phyloP scores from a whole-genome alignment of 78 protist genomes.

The Dictyostelium capitatum region DNA sequence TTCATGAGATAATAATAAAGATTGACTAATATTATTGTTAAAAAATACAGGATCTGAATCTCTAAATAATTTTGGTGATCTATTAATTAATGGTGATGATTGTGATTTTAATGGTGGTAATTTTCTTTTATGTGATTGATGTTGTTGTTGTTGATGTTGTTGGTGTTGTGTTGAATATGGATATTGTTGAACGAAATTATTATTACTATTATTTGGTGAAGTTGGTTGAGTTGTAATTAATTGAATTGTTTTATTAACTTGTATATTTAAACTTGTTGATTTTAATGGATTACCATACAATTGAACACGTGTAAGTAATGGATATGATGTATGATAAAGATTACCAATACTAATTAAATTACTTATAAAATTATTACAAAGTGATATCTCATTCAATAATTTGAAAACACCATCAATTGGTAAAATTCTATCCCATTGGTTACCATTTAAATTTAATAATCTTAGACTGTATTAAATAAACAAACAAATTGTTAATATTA shows the following conservation, averaged over 20 bases:
- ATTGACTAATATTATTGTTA: constrained; percentile 14
- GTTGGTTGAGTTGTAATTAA: constrained; percentile 39
- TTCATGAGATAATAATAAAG: not conserved
- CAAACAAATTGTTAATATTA: no score
- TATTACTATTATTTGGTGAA: not conserved
- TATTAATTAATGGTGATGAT: not conserved
- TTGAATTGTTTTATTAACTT: constrained; percentile 56
- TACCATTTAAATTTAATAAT: constrained; percentile 60
- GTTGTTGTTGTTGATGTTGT: not conserved
- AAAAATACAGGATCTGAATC: constrained; percentile 33
- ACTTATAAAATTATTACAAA: constrained; percentile 38
- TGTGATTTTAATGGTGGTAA: constrained; percentile 9
- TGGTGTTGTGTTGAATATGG: not conserved
- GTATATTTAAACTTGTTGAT: constrained; percentile 20
- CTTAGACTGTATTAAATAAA: constrained; percentile 47
- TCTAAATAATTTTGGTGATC: constrained; percentile 29
- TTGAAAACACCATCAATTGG: constrained; percentile 69
- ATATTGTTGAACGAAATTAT: not conserved
- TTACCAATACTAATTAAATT: constrained; percentile 49
- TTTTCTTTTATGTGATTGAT: constrained; percentile 1
- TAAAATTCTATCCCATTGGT: constrained; percentile 73
- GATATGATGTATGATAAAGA: constrained; percentile 70
- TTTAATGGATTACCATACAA: constrained; percentile 63
- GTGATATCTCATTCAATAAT: constrained; percentile 42
- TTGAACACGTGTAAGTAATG: constrained; percentile 58